Conservation (phyloP, 768 basidiomycete genomes). For the Mycena rebaudengoi region DNA sequence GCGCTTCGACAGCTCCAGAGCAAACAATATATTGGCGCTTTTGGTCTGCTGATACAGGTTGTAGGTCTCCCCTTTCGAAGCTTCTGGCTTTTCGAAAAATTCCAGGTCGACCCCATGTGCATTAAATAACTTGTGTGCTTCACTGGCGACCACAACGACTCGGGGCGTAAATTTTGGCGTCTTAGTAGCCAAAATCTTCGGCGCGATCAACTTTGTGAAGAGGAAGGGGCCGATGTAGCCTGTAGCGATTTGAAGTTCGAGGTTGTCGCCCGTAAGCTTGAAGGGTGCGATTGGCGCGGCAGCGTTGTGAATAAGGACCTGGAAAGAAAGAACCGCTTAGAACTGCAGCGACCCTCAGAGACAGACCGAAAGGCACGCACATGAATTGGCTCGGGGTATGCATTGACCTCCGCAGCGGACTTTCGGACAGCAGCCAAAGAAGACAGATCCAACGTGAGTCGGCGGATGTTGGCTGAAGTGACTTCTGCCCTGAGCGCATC, state of each 20-base stretch:
- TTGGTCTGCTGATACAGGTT: not conserved
- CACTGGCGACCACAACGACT: not conserved
- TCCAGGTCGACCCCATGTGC: not conserved
- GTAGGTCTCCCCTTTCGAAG: not conserved
- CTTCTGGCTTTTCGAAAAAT: not conserved
- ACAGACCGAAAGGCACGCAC: too few species aligned
- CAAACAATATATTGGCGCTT: not conserved
- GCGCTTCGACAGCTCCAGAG: not conserved
- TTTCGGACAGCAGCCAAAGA: not conserved
- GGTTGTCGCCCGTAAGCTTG: too few species aligned
- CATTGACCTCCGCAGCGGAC: not conserved
- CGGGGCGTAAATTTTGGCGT: not conserved
- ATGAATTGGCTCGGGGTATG: constrained; percentile 2
- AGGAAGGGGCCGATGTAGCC: too few species aligned
- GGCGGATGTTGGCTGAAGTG: not conserved
- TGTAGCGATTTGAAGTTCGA: too few species aligned
- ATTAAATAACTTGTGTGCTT: too few species aligned
- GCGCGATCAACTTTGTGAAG: not conserved
- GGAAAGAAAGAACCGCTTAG: too few species aligned
- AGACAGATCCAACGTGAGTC: not conserved
- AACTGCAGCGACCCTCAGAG: too few species aligned
- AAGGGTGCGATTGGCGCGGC: too few species aligned
- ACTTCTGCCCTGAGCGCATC: not conserved
- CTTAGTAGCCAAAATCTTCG: not conserved
- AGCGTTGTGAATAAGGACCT: too few species aligned